These are phyloP conservation scores for Coccinonectria pachysandricola DNA, from an alignment of 2,329 filamentous ascomycete species.

Conservation along the genomic window DNA sequence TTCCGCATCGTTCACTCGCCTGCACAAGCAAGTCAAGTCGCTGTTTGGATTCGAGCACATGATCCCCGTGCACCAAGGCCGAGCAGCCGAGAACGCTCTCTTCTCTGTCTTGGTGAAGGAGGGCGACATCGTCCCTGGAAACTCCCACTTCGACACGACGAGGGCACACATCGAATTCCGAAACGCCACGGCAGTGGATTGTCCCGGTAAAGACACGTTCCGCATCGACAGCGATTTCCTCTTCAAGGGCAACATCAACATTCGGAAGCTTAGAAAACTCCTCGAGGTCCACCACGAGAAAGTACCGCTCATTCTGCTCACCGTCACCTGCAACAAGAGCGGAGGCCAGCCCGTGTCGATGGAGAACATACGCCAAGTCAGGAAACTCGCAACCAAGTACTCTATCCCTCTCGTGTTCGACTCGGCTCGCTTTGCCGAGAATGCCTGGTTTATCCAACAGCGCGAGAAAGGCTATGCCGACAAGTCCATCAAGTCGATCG, in stretches of 20 bases:
- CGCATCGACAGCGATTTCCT: slow-evolving; percentile 1
- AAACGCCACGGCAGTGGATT: not conserved
- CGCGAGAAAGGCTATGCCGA: slow-evolving; percentile 11
- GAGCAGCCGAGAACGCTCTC: slow-evolving; percentile 1
- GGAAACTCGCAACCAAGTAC: slow-evolving; percentile 5
- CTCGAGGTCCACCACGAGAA: not conserved
- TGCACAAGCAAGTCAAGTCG: slow-evolving; percentile 8
- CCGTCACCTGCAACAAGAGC: slow-evolving; percentile 17
- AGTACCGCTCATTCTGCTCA: slow-evolving; percentile 12
- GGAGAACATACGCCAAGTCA: slow-evolving; percentile 12
- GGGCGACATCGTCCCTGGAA: slow-evolving; percentile 2
- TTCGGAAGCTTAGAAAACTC: not conserved
- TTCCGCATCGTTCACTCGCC: slow-evolving; percentile 17
- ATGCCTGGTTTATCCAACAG: slow-evolving; percentile 13
- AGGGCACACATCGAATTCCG: slow-evolving; percentile 7
- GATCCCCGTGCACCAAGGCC: not conserved
- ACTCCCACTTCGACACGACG: slow-evolving; percentile 16
- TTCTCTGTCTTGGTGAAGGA: slow-evolving; percentile 6
- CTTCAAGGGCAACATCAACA: slow-evolving; percentile 3
- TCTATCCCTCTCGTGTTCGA: slow-evolving; percentile 15
- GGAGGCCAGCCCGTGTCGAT: slow-evolving; percentile 16
- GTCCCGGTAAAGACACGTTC: not conserved
- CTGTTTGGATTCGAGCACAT: not conserved
- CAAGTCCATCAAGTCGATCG: slow-evolving; percentile 8
- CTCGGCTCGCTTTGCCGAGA: slow-evolving; percentile 17